phyloP scores from a whole-genome alignment of 176 grass and related monocot genomes.

The Eleusine indica region DNA sequence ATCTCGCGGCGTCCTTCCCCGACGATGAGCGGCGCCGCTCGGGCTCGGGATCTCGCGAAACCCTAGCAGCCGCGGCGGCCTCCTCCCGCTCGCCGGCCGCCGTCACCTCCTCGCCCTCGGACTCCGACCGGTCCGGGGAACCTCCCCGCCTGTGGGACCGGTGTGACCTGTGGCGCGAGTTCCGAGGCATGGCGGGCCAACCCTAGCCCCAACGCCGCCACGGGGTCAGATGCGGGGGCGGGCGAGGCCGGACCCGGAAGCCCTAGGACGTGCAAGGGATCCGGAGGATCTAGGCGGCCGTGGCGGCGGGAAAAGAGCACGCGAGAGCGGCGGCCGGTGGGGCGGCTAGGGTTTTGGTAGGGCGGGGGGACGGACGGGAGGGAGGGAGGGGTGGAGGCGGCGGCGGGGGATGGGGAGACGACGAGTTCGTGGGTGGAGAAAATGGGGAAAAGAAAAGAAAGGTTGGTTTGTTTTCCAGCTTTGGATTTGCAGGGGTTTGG shows the following conservation, averaged over 20 bases:
- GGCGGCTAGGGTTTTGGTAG: slow-evolving; percentile 57
- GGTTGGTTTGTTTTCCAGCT: slow-evolving; percentile 34
- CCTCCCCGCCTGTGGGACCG: slow-evolving; percentile 76
- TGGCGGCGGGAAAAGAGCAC: not conserved
- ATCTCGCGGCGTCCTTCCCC: slow-evolving; percentile 54
- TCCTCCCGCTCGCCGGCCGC: slow-evolving; percentile 55
- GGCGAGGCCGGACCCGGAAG: slow-evolving; percentile 10
- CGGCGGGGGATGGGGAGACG: slow-evolving; percentile 51
- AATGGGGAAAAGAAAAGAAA: slow-evolving; percentile 36
- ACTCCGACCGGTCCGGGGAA: slow-evolving; percentile 75
- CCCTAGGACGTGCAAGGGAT: slow-evolving; percentile 41
- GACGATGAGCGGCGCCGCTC: slow-evolving; percentile 71
- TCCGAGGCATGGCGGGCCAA: slow-evolving; percentile 73
- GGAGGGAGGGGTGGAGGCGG: slow-evolving; percentile 25
- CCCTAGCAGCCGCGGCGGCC: slow-evolving; percentile 50
- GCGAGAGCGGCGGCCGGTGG: not conserved
- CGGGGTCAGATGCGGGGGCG: slow-evolving; percentile 27
- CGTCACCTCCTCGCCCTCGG: slow-evolving; percentile 67
- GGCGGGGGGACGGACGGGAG: not conserved
- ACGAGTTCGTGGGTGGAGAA: slow-evolving; percentile 60
- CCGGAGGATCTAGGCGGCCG: slow-evolving; percentile 39
- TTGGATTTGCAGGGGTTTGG: slow-evolving; percentile 28
- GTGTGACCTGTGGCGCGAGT: slow-evolving; percentile 89
- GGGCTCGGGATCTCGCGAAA: slow-evolving; percentile 79
- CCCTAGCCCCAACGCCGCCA: slow-evolving; percentile 41